phyloP scores from a whole-genome alignment of 345 rosid species.

The Eutrema heterophyllum region DNA sequence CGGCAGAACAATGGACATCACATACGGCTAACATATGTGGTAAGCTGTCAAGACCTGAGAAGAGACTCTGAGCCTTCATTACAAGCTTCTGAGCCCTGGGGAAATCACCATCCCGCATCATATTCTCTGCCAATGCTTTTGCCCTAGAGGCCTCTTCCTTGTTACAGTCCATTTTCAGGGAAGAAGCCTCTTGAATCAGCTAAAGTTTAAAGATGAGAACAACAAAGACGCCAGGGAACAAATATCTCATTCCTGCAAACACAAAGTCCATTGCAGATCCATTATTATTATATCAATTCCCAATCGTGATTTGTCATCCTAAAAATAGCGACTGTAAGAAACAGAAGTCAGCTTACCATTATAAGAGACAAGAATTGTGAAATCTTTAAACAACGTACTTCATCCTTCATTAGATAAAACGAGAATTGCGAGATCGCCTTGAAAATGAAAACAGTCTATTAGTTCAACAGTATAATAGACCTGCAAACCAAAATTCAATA shows the following conservation, averaged over 20 bases:
- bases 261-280: not conserved
- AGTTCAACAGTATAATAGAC: not conserved
- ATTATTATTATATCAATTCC: not conserved
- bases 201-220: not conserved
- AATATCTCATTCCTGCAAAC: conserved; percentile 8
- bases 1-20: conserved; percentile 66
- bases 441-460: not conserved
- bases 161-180: conserved; percentile 62
- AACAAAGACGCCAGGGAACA: not conserved
- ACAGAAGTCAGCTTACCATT: conserved; percentile 2
- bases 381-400: not conserved
- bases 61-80: conserved; percentile 60
- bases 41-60: conserved; percentile 57
- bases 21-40: conserved; percentile 65
- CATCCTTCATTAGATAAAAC: not conserved
- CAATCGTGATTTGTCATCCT: not conserved
- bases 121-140: conserved; percentile 55
- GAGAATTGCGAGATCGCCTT: no score
- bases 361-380: not conserved
- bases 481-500: conserved; percentile 4
- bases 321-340: not conserved
- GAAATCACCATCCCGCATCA: conserved; percentile 56
- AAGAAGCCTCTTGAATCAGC: not conserved
- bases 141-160: conserved; percentile 87
- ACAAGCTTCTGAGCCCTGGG: conserved; percentile 50